Evolutionary conservation across 2,329 filamentous ascomycete genomes (phyloP).

Genomic region (Aspergillus arachidicola): DNA sequence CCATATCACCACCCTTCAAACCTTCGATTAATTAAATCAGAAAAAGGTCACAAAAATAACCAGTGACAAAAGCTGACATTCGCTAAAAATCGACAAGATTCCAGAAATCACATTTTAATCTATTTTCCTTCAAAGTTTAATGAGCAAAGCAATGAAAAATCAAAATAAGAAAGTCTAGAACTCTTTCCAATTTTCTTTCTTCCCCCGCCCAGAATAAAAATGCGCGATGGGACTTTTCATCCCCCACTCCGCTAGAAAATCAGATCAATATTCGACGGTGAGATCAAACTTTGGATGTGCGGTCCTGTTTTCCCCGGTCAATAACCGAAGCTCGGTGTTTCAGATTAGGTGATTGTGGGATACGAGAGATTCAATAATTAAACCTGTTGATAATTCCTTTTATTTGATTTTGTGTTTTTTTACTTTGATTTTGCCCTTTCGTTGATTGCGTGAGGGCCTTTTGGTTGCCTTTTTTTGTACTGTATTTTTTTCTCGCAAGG

Average conservation of each 20-base stretch:
- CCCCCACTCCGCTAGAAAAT: neutral
- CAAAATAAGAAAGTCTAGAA: neutral
- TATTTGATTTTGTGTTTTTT: neutral
- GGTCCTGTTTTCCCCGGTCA: neutral
- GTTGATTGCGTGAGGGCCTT: neutral
- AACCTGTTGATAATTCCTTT: neutral
- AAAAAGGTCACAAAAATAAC: neutral
- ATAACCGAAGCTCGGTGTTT: slow-evolving; percentile 4
- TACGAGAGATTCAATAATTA: neutral
- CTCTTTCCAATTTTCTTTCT: neutral
- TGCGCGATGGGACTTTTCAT: neutral
- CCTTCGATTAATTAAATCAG: neutral
- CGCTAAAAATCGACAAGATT: neutral
- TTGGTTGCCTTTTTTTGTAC: neutral
- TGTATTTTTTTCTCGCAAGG: neutral
- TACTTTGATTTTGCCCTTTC: neutral
- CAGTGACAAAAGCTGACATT: neutral
- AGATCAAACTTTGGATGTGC: neutral
- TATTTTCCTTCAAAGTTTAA: neutral
- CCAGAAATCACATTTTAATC: neutral
- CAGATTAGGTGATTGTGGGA: neutral
- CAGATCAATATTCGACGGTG: neutral
- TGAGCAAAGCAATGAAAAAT: neutral
- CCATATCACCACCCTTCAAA: neutral
- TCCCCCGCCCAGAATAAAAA: neutral